Evolutionary conservation across 371 early-diverging fungal genomes (phyloP), one percentile per base, ranked within the genome.

Genomic region (Lichtheimia ornata): DNA sequence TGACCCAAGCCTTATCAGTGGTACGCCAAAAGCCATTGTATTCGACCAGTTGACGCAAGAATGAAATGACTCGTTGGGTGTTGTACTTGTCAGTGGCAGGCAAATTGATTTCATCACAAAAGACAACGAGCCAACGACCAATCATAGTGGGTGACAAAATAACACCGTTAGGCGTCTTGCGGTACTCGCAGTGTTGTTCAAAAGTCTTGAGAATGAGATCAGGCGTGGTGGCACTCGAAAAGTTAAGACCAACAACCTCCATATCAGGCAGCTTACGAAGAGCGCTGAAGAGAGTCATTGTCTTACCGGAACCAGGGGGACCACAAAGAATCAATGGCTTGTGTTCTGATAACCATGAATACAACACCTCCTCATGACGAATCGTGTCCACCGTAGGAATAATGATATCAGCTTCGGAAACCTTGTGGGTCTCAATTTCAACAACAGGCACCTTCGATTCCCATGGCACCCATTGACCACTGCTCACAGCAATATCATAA

Each of bases 71-170:
- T 13, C 96, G 90, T 70, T 99, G 99, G 2, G 99, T 98, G 22
- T 96, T 96, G 63, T 98, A 99, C 68, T 93, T 91, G 81, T 99
- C 99, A 15, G 83, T 82, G 5, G 96, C 92, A 1, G 98, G 98
- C 72, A 99, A 82, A 70, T 99, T 99, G 76, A 99, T 96, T 83
- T 99, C 99, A 77, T 99, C 99, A 74, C 99, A 98, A 76, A 99
- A 99, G 20, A 99, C 84, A 14, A 99, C 97, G 25, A 99, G 84
- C 97, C 97, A 97, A 35, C 94, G 85, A 42, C 95, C 96, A 47
- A 92, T 82, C 60, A 88, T 77, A 1, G 84, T 73, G 17, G 99
- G 99, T 1, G 95, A 86, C 56, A 98, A 66, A 15, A 97, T 84
- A 30, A 93, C 85, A 56, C 98, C 98, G 53, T 87, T 89, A 17